These are phyloP conservation scores for Coccinonectria pachysandricola DNA, from an alignment of 2,329 filamentous ascomycete species.

Conservation along the genomic window DNA sequence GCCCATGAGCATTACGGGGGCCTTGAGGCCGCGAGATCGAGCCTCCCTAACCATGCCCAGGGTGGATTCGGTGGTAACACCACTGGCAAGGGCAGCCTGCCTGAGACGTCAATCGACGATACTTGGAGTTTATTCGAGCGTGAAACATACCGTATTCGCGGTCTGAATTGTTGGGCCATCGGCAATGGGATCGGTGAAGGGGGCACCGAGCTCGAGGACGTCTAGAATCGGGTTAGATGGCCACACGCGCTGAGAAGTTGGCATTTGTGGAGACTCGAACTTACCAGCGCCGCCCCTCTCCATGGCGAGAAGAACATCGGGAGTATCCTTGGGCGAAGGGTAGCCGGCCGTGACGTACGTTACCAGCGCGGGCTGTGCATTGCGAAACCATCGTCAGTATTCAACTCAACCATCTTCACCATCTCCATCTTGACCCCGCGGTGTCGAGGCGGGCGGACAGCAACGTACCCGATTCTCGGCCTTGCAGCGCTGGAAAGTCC, in stretches of 20 bases:
- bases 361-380: constrained; percentile 65
- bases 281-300: constrained; percentile 85
- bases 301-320: constrained; percentile 77
- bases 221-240: too few relatives aligned
- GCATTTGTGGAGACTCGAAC: constrained; percentile 16
- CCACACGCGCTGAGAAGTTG: too few relatives aligned
- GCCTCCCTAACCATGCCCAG: constrained; percentile 78
- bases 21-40: constrained; percentile 63
- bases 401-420: constrained; percentile 3
- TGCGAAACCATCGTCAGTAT: constrained; percentile 11
- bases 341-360: constrained; percentile 95
- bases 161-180: constrained; percentile 96
- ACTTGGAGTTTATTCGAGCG: constrained; percentile 1
- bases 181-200: constrained; percentile 96
- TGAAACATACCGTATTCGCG: constrained; percentile 64
- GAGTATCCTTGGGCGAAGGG: constrained; percentile 70
- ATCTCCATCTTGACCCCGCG: not conserved
- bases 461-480: constrained; percentile 44
- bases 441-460: constrained; percentile 2
- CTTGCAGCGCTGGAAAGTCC: constrained; percentile 52
- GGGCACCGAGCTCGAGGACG: constrained; percentile 88
- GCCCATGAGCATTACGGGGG: constrained; percentile 89
- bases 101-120: constrained; percentile 13
- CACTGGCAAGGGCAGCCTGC: constrained; percentile 68
- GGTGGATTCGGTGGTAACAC: constrained; percentile 70